Base-by-base conservation (phyloP, 169 alveolate genomes). In the Miamiensis avidus region DNA sequence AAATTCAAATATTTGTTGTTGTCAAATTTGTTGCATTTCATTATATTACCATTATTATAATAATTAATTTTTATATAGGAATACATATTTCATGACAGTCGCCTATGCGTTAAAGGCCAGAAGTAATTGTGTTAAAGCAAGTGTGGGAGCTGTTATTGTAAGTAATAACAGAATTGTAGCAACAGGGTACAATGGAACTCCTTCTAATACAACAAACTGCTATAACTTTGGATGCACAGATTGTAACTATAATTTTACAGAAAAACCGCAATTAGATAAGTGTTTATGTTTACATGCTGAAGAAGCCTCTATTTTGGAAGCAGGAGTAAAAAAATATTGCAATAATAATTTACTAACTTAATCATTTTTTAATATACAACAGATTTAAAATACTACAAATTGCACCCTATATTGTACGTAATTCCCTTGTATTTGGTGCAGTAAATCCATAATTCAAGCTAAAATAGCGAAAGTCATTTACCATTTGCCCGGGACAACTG, bases 171-270 rank as follows among this genome's bases (percentile, higher is more conserved):
- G 96, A 81, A 83, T 97, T 33, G 91, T 96, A 26, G 91, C 98
- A 0, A 93, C 98, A 25, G 98, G 98, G 1, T 97, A 95, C 83
- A 97, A 95, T 87, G 98, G 98, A 0, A 95, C 98, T 15, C 97
- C 98, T 34, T 89, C 88, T 32, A 93, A 91, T 25, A 90, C 85
- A 69, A 49, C 31, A 1, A 97, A 97, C 88, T 97, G 98, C 83
- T 85, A 82, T 74, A 97, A 95, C 33, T 96, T 97, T 0, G 98
- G 98, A 25, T 95, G 98, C 82, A 82, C 29, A 25, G 78, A 98
- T 78, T 95, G 98, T 91, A 92, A 85, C 79, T 29, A 81, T 27
- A 76, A 88, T 73, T 84, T 87, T n/a, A 85, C 65, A n/a, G 86
- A 90, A 75, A 98, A 98, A 15, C 84, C 82, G 26, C 90, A 84